Conservation (phyloP, 164 flowering plant species). For the Protea cynaroides region DNA sequence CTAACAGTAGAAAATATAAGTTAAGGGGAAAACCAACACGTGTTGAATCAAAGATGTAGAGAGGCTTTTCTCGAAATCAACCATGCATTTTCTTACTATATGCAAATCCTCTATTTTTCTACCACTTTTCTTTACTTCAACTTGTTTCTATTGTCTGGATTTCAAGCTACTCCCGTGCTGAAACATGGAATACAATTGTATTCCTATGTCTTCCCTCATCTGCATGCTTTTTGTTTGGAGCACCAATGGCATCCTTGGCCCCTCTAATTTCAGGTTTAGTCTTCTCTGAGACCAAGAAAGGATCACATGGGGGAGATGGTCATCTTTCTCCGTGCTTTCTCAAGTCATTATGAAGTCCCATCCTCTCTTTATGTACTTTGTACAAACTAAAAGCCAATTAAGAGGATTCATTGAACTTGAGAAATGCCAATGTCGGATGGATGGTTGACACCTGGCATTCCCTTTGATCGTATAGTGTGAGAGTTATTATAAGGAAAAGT, state of each 20-base stretch:
- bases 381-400: too few species aligned
- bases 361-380: background rate
- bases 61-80: background rate
- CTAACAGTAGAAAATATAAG: too few species aligned
- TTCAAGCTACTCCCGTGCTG: background rate
- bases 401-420: too few species aligned
- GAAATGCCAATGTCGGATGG: too few species aligned
- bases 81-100: background rate
- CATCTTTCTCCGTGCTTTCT: background rate
- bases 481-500: too few species aligned
- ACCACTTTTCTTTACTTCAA: background rate
- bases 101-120: background rate
- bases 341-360: background rate
- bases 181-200: background rate
- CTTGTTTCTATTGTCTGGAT: background rate
- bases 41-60: background rate
- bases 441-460: too few species aligned
- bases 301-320: background rate
- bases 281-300: background rate
- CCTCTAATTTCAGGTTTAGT: background rate
- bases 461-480: too few species aligned
- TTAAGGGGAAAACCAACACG: constrained; percentile 1
- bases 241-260: background rate
- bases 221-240: background rate
- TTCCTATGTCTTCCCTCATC: background rate